Conservation (phyloP, 306 rosid species). For the Cotoneaster glaucophyllus region DNA sequence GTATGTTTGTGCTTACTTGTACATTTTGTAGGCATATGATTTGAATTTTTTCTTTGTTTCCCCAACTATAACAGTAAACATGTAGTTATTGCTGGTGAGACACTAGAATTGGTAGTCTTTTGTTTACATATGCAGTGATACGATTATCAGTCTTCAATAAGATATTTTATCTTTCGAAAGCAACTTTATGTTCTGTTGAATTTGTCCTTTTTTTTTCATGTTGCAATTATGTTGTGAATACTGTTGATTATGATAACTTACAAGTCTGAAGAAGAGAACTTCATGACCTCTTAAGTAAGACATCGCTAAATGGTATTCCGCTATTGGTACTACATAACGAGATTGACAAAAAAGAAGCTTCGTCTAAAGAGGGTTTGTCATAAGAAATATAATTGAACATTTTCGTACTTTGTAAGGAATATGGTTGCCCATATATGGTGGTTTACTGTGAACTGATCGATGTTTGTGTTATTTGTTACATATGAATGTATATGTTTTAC, state of each 20-base stretch:
- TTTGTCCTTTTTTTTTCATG: slow-evolving; percentile 6
- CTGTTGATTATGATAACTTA: slow-evolving; percentile 49
- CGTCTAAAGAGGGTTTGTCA: slow-evolving; percentile 40
- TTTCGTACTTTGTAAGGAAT: neutral
- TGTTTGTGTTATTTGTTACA: neutral
- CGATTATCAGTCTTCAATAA: neutral
- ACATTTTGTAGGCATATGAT: neutral
- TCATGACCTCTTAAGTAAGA: slow-evolving; percentile 58
- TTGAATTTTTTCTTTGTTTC: neutral
- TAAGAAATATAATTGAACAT: slow-evolving; percentile 51
- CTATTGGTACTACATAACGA: slow-evolving; percentile 54
- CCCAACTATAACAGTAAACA: neutral
- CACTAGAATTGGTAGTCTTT: neutral
- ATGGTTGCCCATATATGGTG: no score
- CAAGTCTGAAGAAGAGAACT: slow-evolving; percentile 48
- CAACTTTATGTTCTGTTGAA: neutral
- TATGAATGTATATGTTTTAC: no score
- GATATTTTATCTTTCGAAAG: neutral
- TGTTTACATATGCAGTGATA: neutral
- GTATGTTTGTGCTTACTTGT: slow-evolving; percentile 19
- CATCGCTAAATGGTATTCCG: slow-evolving; percentile 49
- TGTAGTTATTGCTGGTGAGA: neutral
- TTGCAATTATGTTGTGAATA: slow-evolving; percentile 66
- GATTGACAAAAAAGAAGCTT: slow-evolving; percentile 51
- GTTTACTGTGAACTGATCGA: no score